Base-by-base conservation (phyloP, 371 early-diverging fungal genomes). In the Circinella umbellata region DNA sequence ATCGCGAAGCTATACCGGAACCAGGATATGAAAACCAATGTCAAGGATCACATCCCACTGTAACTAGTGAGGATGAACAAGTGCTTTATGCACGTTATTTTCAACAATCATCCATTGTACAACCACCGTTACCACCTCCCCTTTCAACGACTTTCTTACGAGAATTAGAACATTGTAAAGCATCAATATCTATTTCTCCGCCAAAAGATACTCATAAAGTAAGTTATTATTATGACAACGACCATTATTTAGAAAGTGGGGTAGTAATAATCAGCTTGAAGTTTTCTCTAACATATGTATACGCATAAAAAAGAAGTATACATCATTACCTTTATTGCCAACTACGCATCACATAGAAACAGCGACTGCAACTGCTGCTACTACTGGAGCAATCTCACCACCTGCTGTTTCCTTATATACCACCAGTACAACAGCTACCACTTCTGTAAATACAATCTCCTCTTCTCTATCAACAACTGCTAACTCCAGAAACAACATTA, bases 41-140 rank as follows among this genome's bases (percentile, higher is more conserved):
- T 66, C 71, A 74, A 36, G 70, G 75, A 62, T 55, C 77, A 11
- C 76, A 80, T 14, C 71, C 81, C 35, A 67, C 77, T 62, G 84
- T 91, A 10, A 72, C 80, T 0, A 92, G 93, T 20, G 95, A 95
- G 78, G 93, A 94, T 68, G 95, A 97, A 69, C 96, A 97, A 72
- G 78, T 77, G 0, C 96, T 97, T 79, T 83, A 95, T 64, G 69
- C 62, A 34, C 66, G 91, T 4, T 91, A 92, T 17, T 46, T 61
- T 14, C 37, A 42, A 8, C 39, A n/a, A 0, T 61, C 62, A 36
- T 4, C 13, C 1, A 4, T 6, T 13, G 17, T 10, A 61, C 62
- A n/a, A 38, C 20, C 62, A 36, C 46, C 62, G 9, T 39, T 18
- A 39, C 62, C 42, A 10, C 62, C 62, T 13, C 62, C 46, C 13